Evolutionary conservation across 257 asterid species (phyloP), one percentile per base, ranked within the genome.

Genomic region (Lycium barbarum): DNA sequence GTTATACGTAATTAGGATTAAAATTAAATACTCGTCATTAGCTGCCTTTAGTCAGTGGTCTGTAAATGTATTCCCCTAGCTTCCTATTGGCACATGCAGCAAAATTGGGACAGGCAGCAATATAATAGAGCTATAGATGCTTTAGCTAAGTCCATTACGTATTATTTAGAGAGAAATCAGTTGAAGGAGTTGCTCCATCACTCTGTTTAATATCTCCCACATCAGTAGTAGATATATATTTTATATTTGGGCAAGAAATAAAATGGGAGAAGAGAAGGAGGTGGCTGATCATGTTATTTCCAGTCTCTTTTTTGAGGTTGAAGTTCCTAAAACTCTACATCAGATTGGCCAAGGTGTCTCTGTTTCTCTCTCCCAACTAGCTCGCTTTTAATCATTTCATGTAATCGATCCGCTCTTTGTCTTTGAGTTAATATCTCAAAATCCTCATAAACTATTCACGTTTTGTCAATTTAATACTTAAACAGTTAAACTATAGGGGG

Each of bases 281-380:
- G 74, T 67, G 74, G 10, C 22, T 36, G 20, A 36, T 67, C 49
- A 62, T 65, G 72, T 33, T 67, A 67, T 13, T 36, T 36, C 47
- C 49, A 33, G 18, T 33, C 7, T n/a, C 20, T 35, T 49, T 67
- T 67, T 67, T 67, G 74, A 67, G 35, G 89, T 94, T 85, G 90
- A 92, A 59, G 83, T 91, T 80, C 98, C 98, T 3, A 94, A 91
- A 1, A 94, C 98, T 47, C 97, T 98, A 33, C 99, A 96, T 78
- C 93, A 89, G 86, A 94, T 96, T 87, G 93, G 98, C 91, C 90
- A 88, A 4, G 99, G 99, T 96, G 22, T 84, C 82, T 58, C 84
- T 40, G 35, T 51, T 67, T 54, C 12, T 79, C 9, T 35, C 57
- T 57, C 9, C 51, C 9, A 66, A 26, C 49, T 5, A 33, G 13